phyloP scores from a whole-genome alignment of 768 basidiomycete genomes.

The Termitomyces sp. region DNA sequence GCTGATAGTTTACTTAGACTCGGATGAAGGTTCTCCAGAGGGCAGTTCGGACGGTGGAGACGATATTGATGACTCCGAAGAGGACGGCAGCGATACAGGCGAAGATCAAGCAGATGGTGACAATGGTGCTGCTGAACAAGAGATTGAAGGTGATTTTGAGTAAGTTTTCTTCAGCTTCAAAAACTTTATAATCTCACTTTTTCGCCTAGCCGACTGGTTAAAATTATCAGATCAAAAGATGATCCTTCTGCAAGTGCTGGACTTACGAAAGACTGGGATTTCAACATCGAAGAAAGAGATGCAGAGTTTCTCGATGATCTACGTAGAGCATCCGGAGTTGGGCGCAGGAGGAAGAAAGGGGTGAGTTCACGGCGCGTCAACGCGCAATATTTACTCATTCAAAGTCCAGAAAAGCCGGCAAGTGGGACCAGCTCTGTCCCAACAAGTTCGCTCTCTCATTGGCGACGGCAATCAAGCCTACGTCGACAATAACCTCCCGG shows the following conservation, averaged over 20 bases:
- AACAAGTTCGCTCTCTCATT: slow-evolving; percentile 67
- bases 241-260: slow-evolving; percentile 34
- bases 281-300: slow-evolving; percentile 62
- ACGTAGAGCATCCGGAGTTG: slow-evolving; percentile 69
- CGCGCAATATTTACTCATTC: background rate
- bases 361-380: slow-evolving; percentile 22
- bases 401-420: slow-evolving; percentile 36
- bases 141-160: slow-evolving; percentile 62
- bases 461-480: slow-evolving; percentile 88
- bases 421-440: slow-evolving; percentile 54
- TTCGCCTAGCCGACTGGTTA: slow-evolving; percentile 56
- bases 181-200: background rate
- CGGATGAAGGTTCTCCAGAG: slow-evolving; percentile 8
- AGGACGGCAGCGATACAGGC: slow-evolving; percentile 5
- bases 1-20: background rate
- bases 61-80: slow-evolving; percentile 6
- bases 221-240: slow-evolving; percentile 55
- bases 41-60: slow-evolving; percentile 9
- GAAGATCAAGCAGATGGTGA: slow-evolving; percentile 15
- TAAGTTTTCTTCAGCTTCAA: slow-evolving; percentile 16
- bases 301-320: slow-evolving; percentile 71
- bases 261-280: slow-evolving; percentile 69
- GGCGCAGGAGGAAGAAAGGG: slow-evolving; percentile 43
- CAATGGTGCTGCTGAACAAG: slow-evolving; percentile 32
- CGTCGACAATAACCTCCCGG: slow-evolving; percentile 58